These are phyloP conservation scores for Picea abies DNA, from an alignment of 83 land plant genomes.

Conservation along the genomic window DNA sequence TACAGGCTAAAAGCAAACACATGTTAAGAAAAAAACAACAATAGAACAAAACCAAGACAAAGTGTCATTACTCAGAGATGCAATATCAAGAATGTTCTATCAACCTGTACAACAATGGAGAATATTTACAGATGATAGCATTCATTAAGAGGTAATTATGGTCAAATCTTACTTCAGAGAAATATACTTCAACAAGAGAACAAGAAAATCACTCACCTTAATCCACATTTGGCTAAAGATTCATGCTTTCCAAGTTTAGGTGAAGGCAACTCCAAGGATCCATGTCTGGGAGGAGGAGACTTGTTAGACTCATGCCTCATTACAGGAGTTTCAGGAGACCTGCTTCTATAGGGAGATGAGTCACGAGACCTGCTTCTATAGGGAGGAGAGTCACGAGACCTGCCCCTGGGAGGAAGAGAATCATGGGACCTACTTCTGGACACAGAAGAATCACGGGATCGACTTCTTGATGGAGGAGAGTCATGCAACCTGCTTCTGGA, in stretches of 20 bases:
- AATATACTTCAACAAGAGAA: background rate
- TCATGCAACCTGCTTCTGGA: background rate
- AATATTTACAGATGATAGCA: background rate
- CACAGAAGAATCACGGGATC: background rate
- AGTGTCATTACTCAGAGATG: background rate
- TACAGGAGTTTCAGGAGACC: background rate
- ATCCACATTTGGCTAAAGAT: background rate
- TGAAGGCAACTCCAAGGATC: background rate
- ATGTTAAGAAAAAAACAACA: background rate
- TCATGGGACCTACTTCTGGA: background rate
- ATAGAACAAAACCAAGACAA: background rate
- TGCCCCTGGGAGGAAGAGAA: background rate
- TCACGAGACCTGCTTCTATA: background rate
- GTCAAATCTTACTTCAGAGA: conserved; percentile 4
- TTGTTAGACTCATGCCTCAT: background rate
- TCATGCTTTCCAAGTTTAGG: no score
- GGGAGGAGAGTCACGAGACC: background rate
- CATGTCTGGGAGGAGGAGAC: background rate
- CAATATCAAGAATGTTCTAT: background rate
- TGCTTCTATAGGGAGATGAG: background rate
- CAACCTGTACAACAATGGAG: background rate
- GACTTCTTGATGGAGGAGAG: background rate
- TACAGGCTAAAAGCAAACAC: background rate
- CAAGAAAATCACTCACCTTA: background rate
- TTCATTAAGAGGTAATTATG: conserved; percentile 1